Evolutionary conservation across 192 early-diverging fungal genomes (phyloP).

Genomic region (Entophlyctis luteolus): DNA sequence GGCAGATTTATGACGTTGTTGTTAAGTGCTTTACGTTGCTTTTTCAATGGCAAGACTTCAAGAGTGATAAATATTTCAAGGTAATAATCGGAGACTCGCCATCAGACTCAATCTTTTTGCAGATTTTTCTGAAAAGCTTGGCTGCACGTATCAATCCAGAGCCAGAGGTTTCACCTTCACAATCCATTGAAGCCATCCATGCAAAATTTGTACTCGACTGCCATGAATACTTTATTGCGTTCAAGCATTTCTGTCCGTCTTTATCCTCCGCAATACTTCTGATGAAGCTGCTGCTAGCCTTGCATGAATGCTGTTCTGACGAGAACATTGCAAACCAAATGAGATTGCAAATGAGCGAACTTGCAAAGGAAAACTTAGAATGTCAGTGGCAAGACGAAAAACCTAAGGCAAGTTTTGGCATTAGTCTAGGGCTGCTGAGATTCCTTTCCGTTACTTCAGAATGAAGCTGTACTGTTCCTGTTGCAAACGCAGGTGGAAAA

Average conservation of each 20-base stretch:
- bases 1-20: neutral
- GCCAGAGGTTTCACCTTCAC: neutral
- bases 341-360: neutral
- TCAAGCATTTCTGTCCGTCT: slow-evolving; percentile 16
- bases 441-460: neutral
- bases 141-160: slow-evolving; percentile 16
- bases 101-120: too few relatives aligned
- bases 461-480: neutral
- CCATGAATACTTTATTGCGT: slow-evolving; percentile 20
- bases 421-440: neutral
- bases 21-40: slow-evolving; percentile 9
- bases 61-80: neutral
- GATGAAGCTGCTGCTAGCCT: slow-evolving; percentile 1
- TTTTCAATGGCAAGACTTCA: slow-evolving; percentile 8
- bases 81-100: too few relatives aligned
- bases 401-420: neutral
- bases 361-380: neutral
- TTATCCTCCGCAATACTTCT: slow-evolving; percentile 2
- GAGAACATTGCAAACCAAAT: neutral
- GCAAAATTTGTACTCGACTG: neutral
- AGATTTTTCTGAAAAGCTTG: neutral
- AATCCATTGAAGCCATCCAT: neutral
- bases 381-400: neutral
- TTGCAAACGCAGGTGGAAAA: slow-evolving; percentile 8
- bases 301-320: neutral